Conservation (phyloP, 129 eudicot genomes). For the Flaveria ramosissima region DNA sequence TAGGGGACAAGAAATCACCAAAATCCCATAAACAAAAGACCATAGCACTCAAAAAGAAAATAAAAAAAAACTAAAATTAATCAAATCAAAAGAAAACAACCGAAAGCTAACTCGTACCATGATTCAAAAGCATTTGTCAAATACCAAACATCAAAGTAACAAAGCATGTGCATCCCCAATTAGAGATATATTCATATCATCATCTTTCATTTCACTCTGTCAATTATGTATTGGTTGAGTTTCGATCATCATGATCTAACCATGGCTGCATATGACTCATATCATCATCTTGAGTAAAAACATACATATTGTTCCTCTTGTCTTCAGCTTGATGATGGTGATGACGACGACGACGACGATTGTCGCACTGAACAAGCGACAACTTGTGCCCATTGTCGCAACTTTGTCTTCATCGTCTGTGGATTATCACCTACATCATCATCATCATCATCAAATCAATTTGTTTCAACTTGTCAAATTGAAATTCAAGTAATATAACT, state of each 20-base stretch:
- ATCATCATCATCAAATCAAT: background rate
- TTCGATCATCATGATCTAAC: conserved; percentile 23
- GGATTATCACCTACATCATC: conserved; percentile 59
- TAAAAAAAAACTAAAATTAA: background rate
- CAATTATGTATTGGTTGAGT: conserved; percentile 28
- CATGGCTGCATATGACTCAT: conserved; percentile 9
- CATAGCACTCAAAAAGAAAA: conserved; percentile 29
- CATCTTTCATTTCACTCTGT: conserved; percentile 15
- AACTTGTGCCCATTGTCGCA: conserved; percentile 76
- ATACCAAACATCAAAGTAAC: conserved; percentile 35
- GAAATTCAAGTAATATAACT: background rate
- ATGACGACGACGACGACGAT: conserved; percentile 34
- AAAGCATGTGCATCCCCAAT: conserved; percentile 27
- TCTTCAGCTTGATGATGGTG: conserved; percentile 37
- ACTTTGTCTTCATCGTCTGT: conserved; percentile 58
- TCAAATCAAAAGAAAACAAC: conserved; percentile 24
- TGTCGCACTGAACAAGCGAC: conserved; percentile 75
- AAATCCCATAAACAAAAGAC: conserved; percentile 37
- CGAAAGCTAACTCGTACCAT: conserved; percentile 38
- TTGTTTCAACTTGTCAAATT: too few species aligned
- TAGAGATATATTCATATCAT: conserved; percentile 18
- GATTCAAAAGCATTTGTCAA: conserved; percentile 36
- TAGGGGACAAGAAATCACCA: conserved; percentile 40
- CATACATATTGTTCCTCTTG: background rate
- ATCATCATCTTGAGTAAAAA: conserved; percentile 7